Conservation (phyloP, 441 rosid species). For the Omphalea diandra region DNA sequence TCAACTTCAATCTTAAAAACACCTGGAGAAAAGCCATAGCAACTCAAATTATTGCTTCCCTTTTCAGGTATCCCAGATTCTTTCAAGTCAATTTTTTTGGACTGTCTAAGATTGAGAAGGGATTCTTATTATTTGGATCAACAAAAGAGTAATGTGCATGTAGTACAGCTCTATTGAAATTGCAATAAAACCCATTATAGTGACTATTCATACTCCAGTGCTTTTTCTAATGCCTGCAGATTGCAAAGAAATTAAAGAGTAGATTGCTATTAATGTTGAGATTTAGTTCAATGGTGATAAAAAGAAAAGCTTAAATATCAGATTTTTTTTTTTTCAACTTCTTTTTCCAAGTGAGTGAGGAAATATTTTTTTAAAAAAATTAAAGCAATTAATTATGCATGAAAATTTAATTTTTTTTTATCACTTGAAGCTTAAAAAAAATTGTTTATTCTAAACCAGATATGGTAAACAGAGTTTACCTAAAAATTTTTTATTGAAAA, state of each 20-base stretch:
- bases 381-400: too few relatives aligned
- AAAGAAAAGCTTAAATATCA: too few relatives aligned
- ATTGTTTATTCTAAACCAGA: too few relatives aligned
- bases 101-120: conserved; percentile 44
- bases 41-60: conserved; percentile 17
- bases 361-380: too few relatives aligned
- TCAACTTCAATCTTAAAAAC: conserved; percentile 34
- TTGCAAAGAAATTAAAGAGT: conserved; percentile 27
- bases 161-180: conserved; percentile 64
- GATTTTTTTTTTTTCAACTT: too few relatives aligned
- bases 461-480: too few relatives aligned
- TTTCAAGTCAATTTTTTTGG: conserved; percentile 21
- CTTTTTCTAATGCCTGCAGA: conserved; percentile 76
- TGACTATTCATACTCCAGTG: conserved; percentile 81
- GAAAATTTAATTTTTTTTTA: too few relatives aligned
- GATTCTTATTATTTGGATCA: conserved; percentile 49
- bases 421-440: too few relatives aligned
- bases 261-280: too few relatives aligned
- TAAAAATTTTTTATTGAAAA: too few relatives aligned
- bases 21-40: conserved; percentile 22
- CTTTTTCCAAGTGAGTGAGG: too few relatives aligned
- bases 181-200: conserved; percentile 67
- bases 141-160: conserved; percentile 61
- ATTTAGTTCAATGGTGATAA: too few relatives aligned
- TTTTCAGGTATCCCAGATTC: conserved; percentile 30